phyloP scores from a whole-genome alignment of 805 yeast species.

The Ogataea neopini region DNA sequence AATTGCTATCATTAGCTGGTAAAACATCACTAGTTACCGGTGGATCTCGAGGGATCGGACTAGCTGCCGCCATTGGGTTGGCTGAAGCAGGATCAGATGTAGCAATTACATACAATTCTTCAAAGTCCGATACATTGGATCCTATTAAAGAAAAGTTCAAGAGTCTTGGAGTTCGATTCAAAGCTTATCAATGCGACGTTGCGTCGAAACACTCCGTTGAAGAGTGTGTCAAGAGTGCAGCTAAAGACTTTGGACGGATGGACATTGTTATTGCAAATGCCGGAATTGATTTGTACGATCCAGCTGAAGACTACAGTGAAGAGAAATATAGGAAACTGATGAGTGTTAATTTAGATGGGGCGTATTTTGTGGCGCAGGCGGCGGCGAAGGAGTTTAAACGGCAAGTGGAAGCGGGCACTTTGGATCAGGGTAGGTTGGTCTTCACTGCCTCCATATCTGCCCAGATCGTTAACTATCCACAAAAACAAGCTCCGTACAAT shows the following conservation, averaged over 20 bases:
- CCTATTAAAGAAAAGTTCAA: constrained; percentile 10
- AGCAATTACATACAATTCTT: constrained; percentile 37
- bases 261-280: constrained; percentile 46
- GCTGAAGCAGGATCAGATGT: constrained; percentile 50
- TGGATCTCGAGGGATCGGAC: constrained; percentile 59
- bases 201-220: constrained; percentile 34
- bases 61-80: constrained; percentile 48
- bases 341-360: constrained; percentile 47
- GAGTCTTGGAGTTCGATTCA: constrained; percentile 14
- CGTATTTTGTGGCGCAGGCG: constrained; percentile 48
- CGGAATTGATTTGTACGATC: constrained; percentile 36
- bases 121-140: constrained; percentile 12
- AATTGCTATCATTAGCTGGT: constrained; percentile 40
- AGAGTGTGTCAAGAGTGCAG: constrained; percentile 27
- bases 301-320: constrained; percentile 30
- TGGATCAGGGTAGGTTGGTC: constrained; percentile 42
- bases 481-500: constrained; percentile 47
- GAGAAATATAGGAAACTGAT: constrained; percentile 37
- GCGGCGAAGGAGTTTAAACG: constrained; percentile 44
- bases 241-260: constrained; percentile 37
- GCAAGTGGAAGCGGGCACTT: constrained; percentile 32
- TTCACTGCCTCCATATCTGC: constrained; percentile 53
- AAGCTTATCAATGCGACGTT: constrained; percentile 34
- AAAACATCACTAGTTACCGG: constrained; percentile 50
- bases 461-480: constrained; percentile 49